Conservation (phyloP, 371 early-diverging fungal species). For the Vairimorpha ceranae region DNA sequence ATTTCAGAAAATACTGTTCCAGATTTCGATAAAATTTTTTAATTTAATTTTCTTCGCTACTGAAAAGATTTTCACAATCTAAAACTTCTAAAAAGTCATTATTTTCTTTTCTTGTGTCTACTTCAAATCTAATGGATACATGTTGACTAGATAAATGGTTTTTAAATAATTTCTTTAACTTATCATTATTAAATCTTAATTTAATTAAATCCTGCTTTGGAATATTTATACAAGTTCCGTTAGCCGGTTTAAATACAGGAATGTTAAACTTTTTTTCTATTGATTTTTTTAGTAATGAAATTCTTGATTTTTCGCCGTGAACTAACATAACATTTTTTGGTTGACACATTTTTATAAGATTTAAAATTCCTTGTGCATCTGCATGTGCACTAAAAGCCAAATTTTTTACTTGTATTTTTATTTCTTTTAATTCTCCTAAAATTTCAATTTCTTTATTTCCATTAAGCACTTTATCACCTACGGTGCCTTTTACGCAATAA, state of each 20-base stretch:
- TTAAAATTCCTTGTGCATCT: conserved; percentile 92
- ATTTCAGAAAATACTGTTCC: background rate
- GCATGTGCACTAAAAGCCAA: conserved; percentile 95
- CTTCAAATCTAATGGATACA: conserved; percentile 8
- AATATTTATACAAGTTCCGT: conserved; percentile 42
- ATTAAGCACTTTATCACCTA: conserved; percentile 82
- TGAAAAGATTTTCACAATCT: background rate
- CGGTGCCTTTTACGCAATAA: conserved; percentile 83
- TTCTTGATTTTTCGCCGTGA: conserved; percentile 84
- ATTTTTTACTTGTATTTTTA: conserved; percentile 82
- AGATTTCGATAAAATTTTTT: conserved; percentile 8
- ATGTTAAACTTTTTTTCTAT: conserved; percentile 63
- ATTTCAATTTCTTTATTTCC: conserved; percentile 72
- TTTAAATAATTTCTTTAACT: conserved; percentile 13
- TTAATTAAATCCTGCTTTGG: conserved; percentile 26
- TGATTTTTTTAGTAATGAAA: conserved; percentile 70
- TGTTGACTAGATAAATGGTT: background rate
- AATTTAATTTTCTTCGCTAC: background rate
- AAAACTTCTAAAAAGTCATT: background rate
- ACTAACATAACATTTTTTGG: conserved; percentile 91
- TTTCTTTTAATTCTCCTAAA: conserved; percentile 71
- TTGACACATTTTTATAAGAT: conserved; percentile 78
- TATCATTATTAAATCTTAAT: conserved; percentile 29
- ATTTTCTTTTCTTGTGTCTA: conserved; percentile 15
- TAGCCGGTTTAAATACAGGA: conserved; percentile 42